phyloP scores from a whole-genome alignment of 805 yeast genomes.

The Scheffersomyces coipomensis region DNA sequence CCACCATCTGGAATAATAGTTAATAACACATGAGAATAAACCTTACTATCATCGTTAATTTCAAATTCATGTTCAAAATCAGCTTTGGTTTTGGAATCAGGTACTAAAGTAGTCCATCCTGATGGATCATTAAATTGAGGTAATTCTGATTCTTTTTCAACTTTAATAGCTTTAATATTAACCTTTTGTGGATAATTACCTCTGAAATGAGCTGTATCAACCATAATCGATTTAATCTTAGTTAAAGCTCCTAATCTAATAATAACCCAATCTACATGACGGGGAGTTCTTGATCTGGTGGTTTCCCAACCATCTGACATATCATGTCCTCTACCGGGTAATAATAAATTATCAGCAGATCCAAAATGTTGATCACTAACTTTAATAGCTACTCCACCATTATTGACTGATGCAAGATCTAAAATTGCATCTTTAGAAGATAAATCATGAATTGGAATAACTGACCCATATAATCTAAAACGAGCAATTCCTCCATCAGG shows the following conservation, averaged over 20 bases:
- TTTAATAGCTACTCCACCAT: constrained; percentile 86
- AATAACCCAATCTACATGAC: constrained; percentile 91
- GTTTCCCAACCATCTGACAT: constrained; percentile 99
- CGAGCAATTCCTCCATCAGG: constrained; percentile 99
- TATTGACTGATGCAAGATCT: constrained; percentile 78
- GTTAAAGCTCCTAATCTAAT: constrained; percentile 72
- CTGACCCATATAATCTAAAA: constrained; percentile 84
- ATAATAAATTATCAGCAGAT: constrained; percentile 79
- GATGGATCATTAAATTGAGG: constrained; percentile 41
- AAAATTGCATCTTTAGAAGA: constrained; percentile 46
- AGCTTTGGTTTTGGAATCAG: constrained; percentile 73
- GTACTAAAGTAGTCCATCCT: constrained; percentile 66
- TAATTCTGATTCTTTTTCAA: constrained; percentile 24
- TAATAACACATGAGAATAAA: constrained; percentile 69
- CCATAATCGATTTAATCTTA: constrained; percentile 55
- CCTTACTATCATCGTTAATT: constrained; percentile 18
- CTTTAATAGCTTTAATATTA: constrained; percentile 59
- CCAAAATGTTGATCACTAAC: constrained; percentile 94
- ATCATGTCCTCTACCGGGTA: constrained; percentile 94
- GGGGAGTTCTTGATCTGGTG: constrained; percentile 75
- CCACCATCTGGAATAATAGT: constrained; percentile 97
- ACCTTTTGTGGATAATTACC: constrained; percentile 92
- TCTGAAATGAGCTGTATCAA: constrained; percentile 92
- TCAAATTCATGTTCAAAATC: constrained; percentile 72
- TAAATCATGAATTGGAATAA: constrained; percentile 53